Percentiles rank a stretch among this genome's conserved stretches.
phyloP scores from a whole-genome alignment of 116 monocot species.

The Cymodocea nodosa region DNA sequence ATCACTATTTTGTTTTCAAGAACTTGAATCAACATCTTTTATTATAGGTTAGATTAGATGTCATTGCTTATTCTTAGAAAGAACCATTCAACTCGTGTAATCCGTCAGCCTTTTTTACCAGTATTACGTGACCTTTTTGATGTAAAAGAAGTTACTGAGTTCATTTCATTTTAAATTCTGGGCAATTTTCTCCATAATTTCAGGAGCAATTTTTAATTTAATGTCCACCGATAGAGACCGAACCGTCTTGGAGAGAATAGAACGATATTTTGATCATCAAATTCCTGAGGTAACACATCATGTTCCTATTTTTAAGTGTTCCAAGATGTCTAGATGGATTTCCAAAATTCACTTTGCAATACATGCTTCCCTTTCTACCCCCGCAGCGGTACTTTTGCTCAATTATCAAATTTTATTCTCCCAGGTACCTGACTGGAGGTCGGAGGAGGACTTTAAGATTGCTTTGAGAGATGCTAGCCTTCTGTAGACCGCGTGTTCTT shows the following conservation, averaged over 20 bases:
- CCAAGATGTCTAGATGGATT: too few species aligned
- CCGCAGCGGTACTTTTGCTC: neutral
- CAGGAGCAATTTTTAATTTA: constrained; percentile 86
- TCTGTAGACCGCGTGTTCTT: neutral
- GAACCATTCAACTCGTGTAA: too few species aligned
- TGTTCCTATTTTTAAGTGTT: too few species aligned
- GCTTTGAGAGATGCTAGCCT: constrained; percentile 66
- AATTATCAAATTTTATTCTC: constrained; percentile 1
- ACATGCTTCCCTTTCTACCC: neutral
- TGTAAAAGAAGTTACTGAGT: too few species aligned
- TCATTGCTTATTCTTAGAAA: too few species aligned
- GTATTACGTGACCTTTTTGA: too few species aligned
- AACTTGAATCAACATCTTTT: too few species aligned
- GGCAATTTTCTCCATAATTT: neutral
- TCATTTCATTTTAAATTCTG: too few species aligned
- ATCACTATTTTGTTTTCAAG: too few species aligned
- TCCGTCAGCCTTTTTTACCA: too few species aligned
- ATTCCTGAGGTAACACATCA: constrained; percentile 39
- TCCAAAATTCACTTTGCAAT: too few species aligned
- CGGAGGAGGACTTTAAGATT: constrained; percentile 53
- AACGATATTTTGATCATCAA: constrained; percentile 48
- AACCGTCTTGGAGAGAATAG: constrained; percentile 68
- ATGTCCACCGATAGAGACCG: constrained; percentile 40
- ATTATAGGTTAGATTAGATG: too few species aligned
- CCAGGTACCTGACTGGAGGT: constrained; percentile 48